Base-by-base conservation (phyloP, 306 rosid genomes). In the Mimosa pudica region DNA sequence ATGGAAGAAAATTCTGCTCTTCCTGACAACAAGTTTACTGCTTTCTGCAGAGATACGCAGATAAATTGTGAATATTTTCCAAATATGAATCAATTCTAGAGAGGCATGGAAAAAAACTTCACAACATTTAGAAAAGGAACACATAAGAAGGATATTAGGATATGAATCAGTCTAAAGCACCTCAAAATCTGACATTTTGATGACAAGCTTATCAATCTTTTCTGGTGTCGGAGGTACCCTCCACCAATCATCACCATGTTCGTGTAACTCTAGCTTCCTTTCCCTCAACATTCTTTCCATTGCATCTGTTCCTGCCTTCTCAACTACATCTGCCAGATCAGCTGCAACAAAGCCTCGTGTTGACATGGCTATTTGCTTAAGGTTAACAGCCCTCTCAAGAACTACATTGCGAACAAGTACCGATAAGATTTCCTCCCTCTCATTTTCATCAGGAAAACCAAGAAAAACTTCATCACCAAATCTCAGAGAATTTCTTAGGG, bases 261-360 rank as follows among this genome's bases (percentile, higher is more conserved):
- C n/a, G n/a, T n/a, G n/a, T n/a, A n/a, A n/a, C 61, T 7, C 83
- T 83, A 85, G 10, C 84, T 77, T 91, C 78, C 87, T 86, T 79
- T 89, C 87, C 79, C 79, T 85, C 68, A 89, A 60, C 72, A 90
- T 87, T 81, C 97, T 88, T 83, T 89, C 91, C 92, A 90, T 81
- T 47, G 98, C 93, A 68, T 87, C n/a, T n/a, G n/a, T 88, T 78
- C 97, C 96, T 3, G 98, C 98, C 82, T 87, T 89, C 85, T 88
- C 82, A n/a, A 85, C 94, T 71, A 94, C 78, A 54, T 92, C 94
- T 33, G 76, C 76, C 88, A 94, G 87, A 84, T 94, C 98, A 74
- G 97, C 98, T 66, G 94, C 98, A 79, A 94, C 98, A 88, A 86
- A 94, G 65, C 97, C 98, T 82, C 97, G 86, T 0, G 97, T 92